A percentile compares a stretch with the other conserved stretches of the same genome.
These are phyloP conservation scores for Anacardium occidentale DNA, from an alignment of 345 rosid genomes.

Conservation along the genomic window DNA sequence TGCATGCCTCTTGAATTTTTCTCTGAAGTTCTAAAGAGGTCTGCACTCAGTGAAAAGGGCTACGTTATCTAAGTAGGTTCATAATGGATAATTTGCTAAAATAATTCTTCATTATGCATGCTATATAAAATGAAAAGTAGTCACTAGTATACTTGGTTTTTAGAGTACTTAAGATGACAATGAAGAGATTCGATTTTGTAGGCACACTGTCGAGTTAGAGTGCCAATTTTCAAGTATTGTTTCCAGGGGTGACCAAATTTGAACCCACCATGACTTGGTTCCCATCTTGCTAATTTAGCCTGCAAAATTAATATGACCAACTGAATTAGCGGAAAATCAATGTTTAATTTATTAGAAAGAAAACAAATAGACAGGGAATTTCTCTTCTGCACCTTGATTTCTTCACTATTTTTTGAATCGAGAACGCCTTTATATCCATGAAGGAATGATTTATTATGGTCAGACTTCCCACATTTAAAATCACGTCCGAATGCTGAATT, in stretches of 20 bases:
- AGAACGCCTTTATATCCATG: constrained; percentile 34
- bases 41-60: constrained; percentile 16
- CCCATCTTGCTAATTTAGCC: constrained; percentile 52
- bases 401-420: constrained; percentile 35
- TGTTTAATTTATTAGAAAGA: neutral
- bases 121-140: neutral
- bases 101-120: neutral
- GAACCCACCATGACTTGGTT: constrained; percentile 49
- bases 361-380: neutral
- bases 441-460: constrained; percentile 17
- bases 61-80: neutral
- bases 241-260: constrained; percentile 47
- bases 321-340: neutral
- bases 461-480: neutral
- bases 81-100: neutral
- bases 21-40: constrained; percentile 15
- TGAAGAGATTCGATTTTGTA: constrained; percentile 41
- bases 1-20: constrained; percentile 32
- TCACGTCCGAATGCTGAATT: constrained; percentile 30
- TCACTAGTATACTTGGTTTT: constrained; percentile 15
- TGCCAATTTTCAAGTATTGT: constrained; percentile 38
- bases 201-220: constrained; percentile 37
- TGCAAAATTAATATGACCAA: constrained; percentile 1
- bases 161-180: constrained; percentile 21
- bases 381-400: constrained; percentile 25